Evolutionary conservation across 2,329 filamentous ascomycete species (phyloP).

Genomic region (Penicillium sclerotiorum): DNA sequence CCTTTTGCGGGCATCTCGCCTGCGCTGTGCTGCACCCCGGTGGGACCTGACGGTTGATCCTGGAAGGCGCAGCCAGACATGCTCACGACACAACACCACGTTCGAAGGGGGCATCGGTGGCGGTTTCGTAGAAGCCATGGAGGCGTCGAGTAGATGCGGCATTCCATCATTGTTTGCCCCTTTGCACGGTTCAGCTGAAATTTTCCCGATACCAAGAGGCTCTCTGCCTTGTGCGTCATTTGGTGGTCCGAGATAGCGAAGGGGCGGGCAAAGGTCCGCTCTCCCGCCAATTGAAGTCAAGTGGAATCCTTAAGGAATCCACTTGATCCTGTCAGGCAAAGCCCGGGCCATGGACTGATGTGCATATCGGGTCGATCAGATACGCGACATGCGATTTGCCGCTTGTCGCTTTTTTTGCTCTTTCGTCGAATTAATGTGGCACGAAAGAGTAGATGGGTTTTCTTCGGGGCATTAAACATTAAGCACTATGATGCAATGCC

Average conservation of each 20-base stretch:
- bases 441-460: too few species aligned
- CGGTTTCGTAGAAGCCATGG: too few species aligned
- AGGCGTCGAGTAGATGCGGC: not conserved
- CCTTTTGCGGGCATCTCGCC: not conserved
- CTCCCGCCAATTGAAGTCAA: slow-evolving; percentile 3
- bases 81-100: too few species aligned
- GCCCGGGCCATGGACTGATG: slow-evolving; percentile 2
- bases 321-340: slow-evolving; percentile 8
- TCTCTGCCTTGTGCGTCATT: slow-evolving; percentile 13
- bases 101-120: too few species aligned
- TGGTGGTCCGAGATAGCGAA: slow-evolving; percentile 7
- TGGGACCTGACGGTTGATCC: not conserved
- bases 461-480: too few species aligned
- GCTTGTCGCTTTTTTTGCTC: not conserved
- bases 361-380: slow-evolving; percentile 8
- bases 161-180: not conserved
- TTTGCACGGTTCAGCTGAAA: too few species aligned
- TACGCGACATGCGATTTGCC: slow-evolving; percentile 7
- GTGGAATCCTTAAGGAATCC: slow-evolving; percentile 10
- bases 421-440: not conserved
- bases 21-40: not conserved
- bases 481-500: too few species aligned
- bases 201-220: slow-evolving; percentile 5
- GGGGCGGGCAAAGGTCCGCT: not conserved
- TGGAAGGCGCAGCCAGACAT: too few species aligned